phyloP scores from a whole-genome alignment of 1,284 basidiomycete genomes.

The Ustilago bromivora region DNA sequence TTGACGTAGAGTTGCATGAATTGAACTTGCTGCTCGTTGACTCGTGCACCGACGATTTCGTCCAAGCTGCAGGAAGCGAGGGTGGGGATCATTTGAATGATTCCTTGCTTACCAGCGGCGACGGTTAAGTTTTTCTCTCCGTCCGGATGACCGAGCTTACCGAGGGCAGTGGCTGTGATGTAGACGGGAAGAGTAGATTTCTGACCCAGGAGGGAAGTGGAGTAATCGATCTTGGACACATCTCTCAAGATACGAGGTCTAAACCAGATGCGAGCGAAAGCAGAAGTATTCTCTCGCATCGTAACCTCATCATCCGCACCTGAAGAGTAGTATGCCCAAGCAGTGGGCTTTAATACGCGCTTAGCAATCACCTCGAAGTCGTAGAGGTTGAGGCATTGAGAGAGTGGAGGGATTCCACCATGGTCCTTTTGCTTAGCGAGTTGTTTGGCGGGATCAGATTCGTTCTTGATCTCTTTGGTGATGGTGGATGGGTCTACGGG shows the following conservation, averaged over 20 bases:
- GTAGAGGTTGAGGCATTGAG: constrained; percentile 85
- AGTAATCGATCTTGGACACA: constrained; percentile 82
- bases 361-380: constrained; percentile 79
- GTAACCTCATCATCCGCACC: constrained; percentile 74
- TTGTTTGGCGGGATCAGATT: constrained; percentile 8
- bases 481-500: constrained; percentile 59
- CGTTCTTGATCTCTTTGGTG: constrained; percentile 21
- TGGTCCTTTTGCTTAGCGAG: constrained; percentile 35
- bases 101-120: constrained; percentile 77
- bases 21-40: constrained; percentile 74
- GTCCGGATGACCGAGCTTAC: constrained; percentile 89
- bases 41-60: constrained; percentile 76
- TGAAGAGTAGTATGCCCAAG: constrained; percentile 69
- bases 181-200: constrained; percentile 72
- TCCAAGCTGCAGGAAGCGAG: constrained; percentile 72
- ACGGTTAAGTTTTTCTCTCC: constrained; percentile 89
- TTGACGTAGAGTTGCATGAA: constrained; percentile 81
- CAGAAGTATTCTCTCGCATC: constrained; percentile 84
- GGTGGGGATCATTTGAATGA: constrained; percentile 77
- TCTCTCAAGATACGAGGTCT: constrained; percentile 86
- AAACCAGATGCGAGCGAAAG: constrained; percentile 94
- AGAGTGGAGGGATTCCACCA: constrained; percentile 74
- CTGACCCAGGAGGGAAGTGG: constrained; percentile 51
- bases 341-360: constrained; percentile 62
- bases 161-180: constrained; percentile 86